Evolutionary conservation across 441 rosid genomes (phyloP).

Genomic region (Pelargonium fulgidum): DNA sequence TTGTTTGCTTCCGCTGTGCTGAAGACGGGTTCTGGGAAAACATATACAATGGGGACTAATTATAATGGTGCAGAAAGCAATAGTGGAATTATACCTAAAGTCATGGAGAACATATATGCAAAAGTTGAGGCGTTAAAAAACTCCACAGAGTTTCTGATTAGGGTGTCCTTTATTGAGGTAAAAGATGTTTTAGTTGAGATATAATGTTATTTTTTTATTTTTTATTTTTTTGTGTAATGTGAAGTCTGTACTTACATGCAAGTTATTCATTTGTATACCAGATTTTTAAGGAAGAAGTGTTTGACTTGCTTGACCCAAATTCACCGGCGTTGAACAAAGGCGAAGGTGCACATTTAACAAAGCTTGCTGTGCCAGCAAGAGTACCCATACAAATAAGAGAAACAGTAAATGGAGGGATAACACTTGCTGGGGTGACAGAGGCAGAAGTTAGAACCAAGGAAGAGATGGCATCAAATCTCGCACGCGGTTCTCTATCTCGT

Average conservation of each 20-base stretch:
- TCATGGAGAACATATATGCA: slow-evolving; percentile 68
- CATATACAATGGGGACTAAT: slow-evolving; percentile 94
- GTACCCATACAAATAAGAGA: slow-evolving; percentile 85
- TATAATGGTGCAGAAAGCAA: slow-evolving; percentile 59
- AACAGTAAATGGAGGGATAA: slow-evolving; percentile 82
- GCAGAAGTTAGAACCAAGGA: slow-evolving; percentile 83
- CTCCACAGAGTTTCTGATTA: slow-evolving; percentile 53
- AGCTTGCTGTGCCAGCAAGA: slow-evolving; percentile 46
- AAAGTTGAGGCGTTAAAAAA: slow-evolving; percentile 46
- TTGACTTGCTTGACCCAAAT: slow-evolving; percentile 73
- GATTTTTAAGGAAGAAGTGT: slow-evolving; percentile 97
- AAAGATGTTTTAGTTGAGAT: background rate
- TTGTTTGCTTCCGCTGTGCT: slow-evolving; percentile 4
- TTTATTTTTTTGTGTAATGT: background rate
- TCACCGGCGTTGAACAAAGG: slow-evolving; percentile 37
- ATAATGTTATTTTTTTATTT: background rate
- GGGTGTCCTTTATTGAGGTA: slow-evolving; percentile 97
- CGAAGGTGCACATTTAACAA: slow-evolving; percentile 36
- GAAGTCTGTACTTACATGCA: background rate
- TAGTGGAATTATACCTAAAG: slow-evolving; percentile 71
- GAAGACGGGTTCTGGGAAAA: slow-evolving; percentile 93
- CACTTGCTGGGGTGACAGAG: slow-evolving; percentile 90
- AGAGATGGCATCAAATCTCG: slow-evolving; percentile 75
- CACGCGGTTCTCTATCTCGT: slow-evolving; percentile 71
- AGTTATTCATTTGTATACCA: slow-evolving; percentile 20